A percentile compares a stretch with the other conserved stretches of the same genome.
phyloP scores from a whole-genome alignment of 1,284 basidiomycete genomes.

The Fomes fomentarius region DNA sequence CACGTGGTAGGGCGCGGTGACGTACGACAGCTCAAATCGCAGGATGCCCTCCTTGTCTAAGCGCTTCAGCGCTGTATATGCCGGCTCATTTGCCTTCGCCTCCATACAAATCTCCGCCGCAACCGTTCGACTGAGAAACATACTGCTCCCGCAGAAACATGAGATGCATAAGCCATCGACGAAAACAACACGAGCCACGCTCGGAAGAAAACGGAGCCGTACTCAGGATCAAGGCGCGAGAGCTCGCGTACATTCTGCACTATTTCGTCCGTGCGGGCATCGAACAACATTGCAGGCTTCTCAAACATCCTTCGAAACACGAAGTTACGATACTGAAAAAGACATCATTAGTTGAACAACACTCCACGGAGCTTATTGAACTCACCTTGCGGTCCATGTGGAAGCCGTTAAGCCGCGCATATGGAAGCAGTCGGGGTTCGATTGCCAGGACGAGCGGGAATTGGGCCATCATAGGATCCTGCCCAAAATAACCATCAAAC shows the following conservation, averaged over 20 bases:
- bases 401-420: slow-evolving; percentile 72
- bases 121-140: slow-evolving; percentile 79
- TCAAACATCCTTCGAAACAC: slow-evolving; percentile 84
- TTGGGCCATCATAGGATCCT: slow-evolving; percentile 78
- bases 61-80: slow-evolving; percentile 65
- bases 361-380: slow-evolving; percentile 7
- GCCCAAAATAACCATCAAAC: slow-evolving; percentile 18
- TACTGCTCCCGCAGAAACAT: slow-evolving; percentile 43
- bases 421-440: slow-evolving; percentile 73
- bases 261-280: slow-evolving; percentile 62
- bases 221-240: slow-evolving; percentile 67
- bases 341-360: slow-evolving; percentile 8
- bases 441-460: slow-evolving; percentile 75
- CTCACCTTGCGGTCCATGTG: slow-evolving; percentile 71
- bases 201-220: slow-evolving; percentile 30
- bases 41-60: slow-evolving; percentile 64
- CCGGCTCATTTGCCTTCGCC: slow-evolving; percentile 65
- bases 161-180: slow-evolving; percentile 19
- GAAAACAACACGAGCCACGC: background rate
- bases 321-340: slow-evolving; percentile 71
- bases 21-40: slow-evolving; percentile 58
- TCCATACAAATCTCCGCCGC: slow-evolving; percentile 82
- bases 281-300: slow-evolving; percentile 51
- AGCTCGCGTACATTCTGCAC: slow-evolving; percentile 68
- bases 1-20: slow-evolving; percentile 21